Base-by-base conservation (phyloP, 2,329 filamentous ascomycete genomes). In the Apiospora rasikravindrae region DNA sequence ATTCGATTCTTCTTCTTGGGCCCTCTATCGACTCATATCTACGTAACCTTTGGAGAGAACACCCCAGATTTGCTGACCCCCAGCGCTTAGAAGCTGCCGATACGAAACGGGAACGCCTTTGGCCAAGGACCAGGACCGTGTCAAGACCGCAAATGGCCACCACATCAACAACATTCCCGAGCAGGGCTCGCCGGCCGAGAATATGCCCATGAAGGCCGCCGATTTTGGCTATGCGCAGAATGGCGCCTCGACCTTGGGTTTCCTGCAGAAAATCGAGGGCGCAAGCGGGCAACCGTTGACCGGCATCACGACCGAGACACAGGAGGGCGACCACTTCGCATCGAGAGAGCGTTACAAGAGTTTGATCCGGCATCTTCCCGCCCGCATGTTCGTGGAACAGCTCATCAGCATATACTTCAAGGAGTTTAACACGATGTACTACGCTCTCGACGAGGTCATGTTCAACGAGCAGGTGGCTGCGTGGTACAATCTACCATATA, bases 401-500 rank as follows among this genome's bases (percentile, higher is more conserved):
- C 86, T 91, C 11, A 81, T 88, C 19, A 82, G 82, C 19, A 82
- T 88, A 11, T 92, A 87, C 78, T 87, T 91, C 73, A 77, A 78
- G n/a, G 84, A 89, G 70, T 85, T 90, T 77, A 91, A 91, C 78
- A 88, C 86, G 84, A 86, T 88, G 71, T 91, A 91, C 78, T 87
- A 84, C 74, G 81, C 84, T 40, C 79, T 92, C 11, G 89, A 92
- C 74, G 83, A 86, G 69, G 84, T 85, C 29, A 79, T 87, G 8
- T 89, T 91, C 73, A 77, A 83, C 69, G 79, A 81, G 37, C 86
- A 89, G 74, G 83, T 91, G 53, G 80, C 83, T 1, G 83, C 86
- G 70, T 92, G 90, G 89, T 84, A 87, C 74, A 84, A 80, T 37
- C 75, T 90, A 16, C 86, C 89, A 3, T 89, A 89, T 76, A 83